A percentile compares a stretch with the other conserved stretches of the same genome.
Conservation (phyloP, 331 rosid species). For the Rhamnella rubrinervis region DNA sequence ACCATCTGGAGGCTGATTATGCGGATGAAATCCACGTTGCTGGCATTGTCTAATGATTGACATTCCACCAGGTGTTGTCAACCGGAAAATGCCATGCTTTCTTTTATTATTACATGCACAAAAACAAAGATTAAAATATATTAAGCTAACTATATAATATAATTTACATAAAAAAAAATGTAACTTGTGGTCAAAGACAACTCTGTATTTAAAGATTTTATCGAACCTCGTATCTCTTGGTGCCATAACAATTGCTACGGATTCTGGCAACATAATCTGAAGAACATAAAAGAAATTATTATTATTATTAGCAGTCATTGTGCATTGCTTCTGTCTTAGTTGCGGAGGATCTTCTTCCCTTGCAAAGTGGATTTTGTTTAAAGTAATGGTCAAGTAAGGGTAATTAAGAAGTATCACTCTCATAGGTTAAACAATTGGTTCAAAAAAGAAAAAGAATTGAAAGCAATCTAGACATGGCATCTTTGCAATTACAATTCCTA, state of each 20-base stretch:
- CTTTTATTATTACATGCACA: constrained; percentile 39
- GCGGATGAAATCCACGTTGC: constrained; percentile 92
- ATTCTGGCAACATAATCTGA: constrained; percentile 95
- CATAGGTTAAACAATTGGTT: too few relatives aligned
- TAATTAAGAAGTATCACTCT: too few relatives aligned
- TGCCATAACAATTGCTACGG: constrained; percentile 98
- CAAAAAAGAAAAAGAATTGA: background rate
- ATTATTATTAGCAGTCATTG: background rate
- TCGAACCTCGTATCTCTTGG: constrained; percentile 69
- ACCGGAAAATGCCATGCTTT: constrained; percentile 89
- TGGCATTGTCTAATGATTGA: constrained; percentile 83
- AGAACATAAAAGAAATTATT: constrained; percentile 22
- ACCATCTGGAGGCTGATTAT: constrained; percentile 79
- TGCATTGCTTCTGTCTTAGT: too few relatives aligned
- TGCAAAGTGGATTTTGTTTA: too few relatives aligned
- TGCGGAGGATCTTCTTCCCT: too few relatives aligned
- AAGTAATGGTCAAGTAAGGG: too few relatives aligned
- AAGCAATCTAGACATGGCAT: background rate
- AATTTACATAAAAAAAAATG: too few relatives aligned
- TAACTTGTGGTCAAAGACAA: too few relatives aligned
- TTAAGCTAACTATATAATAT: background rate
- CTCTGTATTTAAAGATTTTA: constrained; percentile 15
- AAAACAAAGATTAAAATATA: constrained; percentile 14
- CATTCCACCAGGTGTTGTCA: constrained; percentile 93
- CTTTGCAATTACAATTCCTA: constrained; percentile 1